These are phyloP conservation scores for Amylocarpus encephaloides DNA, from an alignment of 2,329 filamentous ascomycete species.

Conservation along the genomic window DNA sequence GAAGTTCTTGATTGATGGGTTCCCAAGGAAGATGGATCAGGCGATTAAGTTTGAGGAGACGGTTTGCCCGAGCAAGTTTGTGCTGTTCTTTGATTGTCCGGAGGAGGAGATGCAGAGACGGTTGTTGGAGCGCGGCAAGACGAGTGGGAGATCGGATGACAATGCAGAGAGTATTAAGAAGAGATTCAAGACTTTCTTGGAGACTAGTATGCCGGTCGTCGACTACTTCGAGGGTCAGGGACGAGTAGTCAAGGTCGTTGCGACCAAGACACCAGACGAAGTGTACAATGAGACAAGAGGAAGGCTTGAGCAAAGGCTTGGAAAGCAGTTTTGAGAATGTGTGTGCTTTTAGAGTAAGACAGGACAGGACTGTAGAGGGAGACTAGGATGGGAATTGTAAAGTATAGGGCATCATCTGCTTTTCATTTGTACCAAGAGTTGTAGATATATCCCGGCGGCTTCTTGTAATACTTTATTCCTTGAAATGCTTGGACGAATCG, in stretches of 20 bases:
- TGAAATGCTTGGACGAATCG: neutral
- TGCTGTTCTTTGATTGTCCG: slow-evolving; percentile 90
- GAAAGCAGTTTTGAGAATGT: slow-evolving; percentile 36
- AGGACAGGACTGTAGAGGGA: neutral
- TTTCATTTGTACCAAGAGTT: neutral
- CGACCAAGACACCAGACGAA: slow-evolving; percentile 58
- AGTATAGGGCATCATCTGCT: slow-evolving; percentile 2
- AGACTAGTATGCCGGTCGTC: slow-evolving; percentile 97
- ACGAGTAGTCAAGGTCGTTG: slow-evolving; percentile 74
- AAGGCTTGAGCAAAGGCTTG: slow-evolving; percentile 44
- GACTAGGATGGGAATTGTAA: slow-evolving; percentile 1
- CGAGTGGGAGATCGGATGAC: slow-evolving; percentile 84
- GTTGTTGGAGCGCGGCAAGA: slow-evolving; percentile 84
- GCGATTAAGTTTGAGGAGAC: slow-evolving; percentile 86
- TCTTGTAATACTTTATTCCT: neutral
- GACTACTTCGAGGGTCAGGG: slow-evolving; percentile 71
- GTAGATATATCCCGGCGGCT: neutral
- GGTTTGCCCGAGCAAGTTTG: slow-evolving; percentile 77
- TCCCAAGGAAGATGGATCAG: slow-evolving; percentile 96
- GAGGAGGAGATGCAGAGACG: slow-evolving; percentile 82
- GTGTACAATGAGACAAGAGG: slow-evolving; percentile 50
- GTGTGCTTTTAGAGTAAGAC: slow-evolving; percentile 2
- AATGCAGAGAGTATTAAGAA: slow-evolving; percentile 95
- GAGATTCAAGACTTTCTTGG: slow-evolving; percentile 87
- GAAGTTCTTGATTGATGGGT: slow-evolving; percentile 75